Percentiles rank a stretch among this genome's conserved stretches.
These are phyloP conservation scores for Ehretia macrophylla DNA, from an alignment of 257 asterid genomes.

Conservation along the genomic window DNA sequence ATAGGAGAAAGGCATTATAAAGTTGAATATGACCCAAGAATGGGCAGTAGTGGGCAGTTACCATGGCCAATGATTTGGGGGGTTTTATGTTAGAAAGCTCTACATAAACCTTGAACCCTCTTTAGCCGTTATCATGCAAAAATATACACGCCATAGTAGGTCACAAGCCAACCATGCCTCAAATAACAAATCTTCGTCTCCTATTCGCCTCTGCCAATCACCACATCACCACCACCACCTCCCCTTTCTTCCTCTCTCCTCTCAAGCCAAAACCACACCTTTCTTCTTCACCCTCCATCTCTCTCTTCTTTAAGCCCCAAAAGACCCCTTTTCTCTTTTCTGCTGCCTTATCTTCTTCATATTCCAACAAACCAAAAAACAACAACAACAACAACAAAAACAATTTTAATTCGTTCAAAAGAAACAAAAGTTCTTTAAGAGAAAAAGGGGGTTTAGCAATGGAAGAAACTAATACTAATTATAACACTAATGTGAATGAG, in stretches of 20 bases:
- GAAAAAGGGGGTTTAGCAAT: constrained; percentile 39
- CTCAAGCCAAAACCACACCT: constrained; percentile 6
- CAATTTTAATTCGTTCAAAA: constrained; percentile 36
- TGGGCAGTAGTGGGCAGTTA: too few relatives aligned
- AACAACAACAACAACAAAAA: neutral
- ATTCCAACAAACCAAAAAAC: constrained; percentile 29
- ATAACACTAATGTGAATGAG: constrained; percentile 20
- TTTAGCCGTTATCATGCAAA: too few relatives aligned
- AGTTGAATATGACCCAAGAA: too few relatives aligned
- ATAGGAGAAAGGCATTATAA: too few relatives aligned
- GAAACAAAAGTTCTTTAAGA: constrained; percentile 29
- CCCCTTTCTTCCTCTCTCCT: constrained; percentile 14
- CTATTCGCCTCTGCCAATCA: too few relatives aligned
- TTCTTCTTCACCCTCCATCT: constrained; percentile 15
- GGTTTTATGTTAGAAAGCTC: too few relatives aligned
- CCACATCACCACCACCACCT: constrained; percentile 51
- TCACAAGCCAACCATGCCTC: too few relatives aligned
- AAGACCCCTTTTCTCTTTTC: constrained; percentile 31
- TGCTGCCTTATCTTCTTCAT: constrained; percentile 36
- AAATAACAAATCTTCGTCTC: constrained; percentile 59
- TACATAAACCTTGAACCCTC: too few relatives aligned
- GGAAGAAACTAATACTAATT: constrained; percentile 36
- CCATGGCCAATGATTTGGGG: too few relatives aligned
- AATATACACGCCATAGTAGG: too few relatives aligned
- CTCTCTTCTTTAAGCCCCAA: constrained; percentile 2